Conservation (phyloP, 192 early-diverging fungal genomes). For the Blastocladiella britannica region DNA sequence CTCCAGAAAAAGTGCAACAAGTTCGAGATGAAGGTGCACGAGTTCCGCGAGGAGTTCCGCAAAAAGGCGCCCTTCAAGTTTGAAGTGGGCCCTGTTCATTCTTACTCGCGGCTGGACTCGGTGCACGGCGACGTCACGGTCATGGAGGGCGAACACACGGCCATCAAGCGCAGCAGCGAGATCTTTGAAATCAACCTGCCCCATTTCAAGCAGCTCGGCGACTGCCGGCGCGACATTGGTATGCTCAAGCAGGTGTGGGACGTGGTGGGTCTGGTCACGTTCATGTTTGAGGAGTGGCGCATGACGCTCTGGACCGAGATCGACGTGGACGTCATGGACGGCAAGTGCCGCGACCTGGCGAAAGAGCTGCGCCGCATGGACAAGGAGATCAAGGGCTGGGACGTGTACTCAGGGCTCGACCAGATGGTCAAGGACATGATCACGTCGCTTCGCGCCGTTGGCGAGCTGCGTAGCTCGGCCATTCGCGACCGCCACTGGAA, state of each 20-base stretch:
- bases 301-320: constrained; percentile 71
- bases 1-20: constrained; percentile 46
- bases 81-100: constrained; percentile 22
- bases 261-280: constrained; percentile 64
- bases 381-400: constrained; percentile 86
- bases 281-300: constrained; percentile 56
- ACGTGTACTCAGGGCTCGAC: constrained; percentile 83
- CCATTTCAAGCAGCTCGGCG: constrained; percentile 45
- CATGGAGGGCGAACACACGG: constrained; percentile 35
- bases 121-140: constrained; percentile 29
- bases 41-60: constrained; percentile 41
- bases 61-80: constrained; percentile 53
- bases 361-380: constrained; percentile 73
- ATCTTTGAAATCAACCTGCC: constrained; percentile 42
- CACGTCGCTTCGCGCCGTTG: constrained; percentile 55
- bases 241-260: constrained; percentile 89
- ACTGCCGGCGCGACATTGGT: constrained; percentile 70
- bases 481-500: constrained; percentile 94
- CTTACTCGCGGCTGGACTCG: constrained; percentile 28
- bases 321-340: constrained; percentile 71
- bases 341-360: constrained; percentile 60
- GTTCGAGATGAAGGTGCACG: constrained; percentile 38
- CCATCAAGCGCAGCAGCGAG: constrained; percentile 33
- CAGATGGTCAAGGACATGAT: constrained; percentile 56
- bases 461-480: constrained; percentile 87